Evolutionary conservation across 768 basidiomycete genomes (phyloP).

Genomic region (Antrodiella citrinella): DNA sequence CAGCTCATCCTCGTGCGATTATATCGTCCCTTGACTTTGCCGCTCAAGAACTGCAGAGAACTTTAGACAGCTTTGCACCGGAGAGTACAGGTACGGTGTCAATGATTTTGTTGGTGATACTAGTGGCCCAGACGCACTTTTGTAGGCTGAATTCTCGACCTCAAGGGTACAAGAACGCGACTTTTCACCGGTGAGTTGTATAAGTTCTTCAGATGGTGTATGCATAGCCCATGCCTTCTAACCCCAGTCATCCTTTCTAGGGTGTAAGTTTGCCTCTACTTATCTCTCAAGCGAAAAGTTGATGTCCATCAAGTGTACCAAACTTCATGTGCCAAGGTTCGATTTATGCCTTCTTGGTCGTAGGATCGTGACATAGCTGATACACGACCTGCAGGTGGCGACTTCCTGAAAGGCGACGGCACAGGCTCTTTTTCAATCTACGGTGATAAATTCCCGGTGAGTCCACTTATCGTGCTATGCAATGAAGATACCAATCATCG

Average conservation of each 20-base stretch:
- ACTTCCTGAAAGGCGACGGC: constrained; percentile 91
- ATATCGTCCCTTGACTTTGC: not conserved
- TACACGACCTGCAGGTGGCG: constrained; percentile 57
- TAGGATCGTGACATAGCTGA: too few relatives aligned
- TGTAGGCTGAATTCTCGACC: constrained; percentile 72
- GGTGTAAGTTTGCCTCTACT: constrained; percentile 45
- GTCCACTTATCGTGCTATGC: constrained; percentile 23
- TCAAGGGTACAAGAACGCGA: constrained; percentile 87
- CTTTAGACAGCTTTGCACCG: constrained; percentile 94
- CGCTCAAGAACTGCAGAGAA: constrained; percentile 90
- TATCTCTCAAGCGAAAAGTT: constrained; percentile 4
- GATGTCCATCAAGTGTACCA: constrained; percentile 46
- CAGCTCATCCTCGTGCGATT: not conserved
- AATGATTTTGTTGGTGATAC: constrained; percentile 8
- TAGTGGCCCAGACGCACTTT: constrained; percentile 1
- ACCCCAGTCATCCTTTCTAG: constrained; percentile 29
- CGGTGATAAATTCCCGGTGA: constrained; percentile 85
- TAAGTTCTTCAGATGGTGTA: constrained; percentile 9
- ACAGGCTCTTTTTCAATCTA: constrained; percentile 97
- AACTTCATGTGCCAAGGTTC: constrained; percentile 96
- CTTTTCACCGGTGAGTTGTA: constrained; percentile 76
- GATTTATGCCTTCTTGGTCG: too few relatives aligned
- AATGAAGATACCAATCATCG: too few relatives aligned
- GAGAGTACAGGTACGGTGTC: constrained; percentile 71
- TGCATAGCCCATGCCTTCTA: not conserved